Base-by-base conservation (phyloP, 2,329 filamentous ascomycete species). In the Septoria petroselini region DNA sequence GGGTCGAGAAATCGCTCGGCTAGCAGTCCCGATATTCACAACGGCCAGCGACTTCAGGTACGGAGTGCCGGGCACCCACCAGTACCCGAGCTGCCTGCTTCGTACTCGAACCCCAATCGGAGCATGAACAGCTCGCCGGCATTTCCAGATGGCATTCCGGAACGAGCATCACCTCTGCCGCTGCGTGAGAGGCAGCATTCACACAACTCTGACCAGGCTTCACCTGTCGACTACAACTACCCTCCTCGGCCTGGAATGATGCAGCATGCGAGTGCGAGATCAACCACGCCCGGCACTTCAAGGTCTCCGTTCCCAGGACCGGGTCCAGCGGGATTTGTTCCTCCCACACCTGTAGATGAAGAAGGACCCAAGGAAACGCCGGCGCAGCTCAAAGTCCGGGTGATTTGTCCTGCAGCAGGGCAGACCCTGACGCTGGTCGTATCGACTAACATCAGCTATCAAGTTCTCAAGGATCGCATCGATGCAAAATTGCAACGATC, bases 351-450 rank as follows among this genome's bases (percentile, higher is more conserved):
- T 17, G 41, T 51, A 8, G 58, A 59, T 21, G 54, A 57, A 23
- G 48, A 59, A 14, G 46, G 59, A 12, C 59, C 68, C 65, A 90
- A 48, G 30, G 89, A 87, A 6, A 55, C 57, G 27, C 57, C 57
- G n/a, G 57, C 61, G n/a, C 93, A 97, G 65, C 79, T 98, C 43
- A 97, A 96, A 72, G 91, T 96, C 42, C 95, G 94, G 68, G 90
- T 98, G 50, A 91, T 91, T 65, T 94, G 88, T 65, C 71, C 72
- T 3, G 68, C 72, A 2, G 88, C 93, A 38, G 86, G 86, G 39
- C 93, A 91, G 65, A 94, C 94, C 60, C 86, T 96, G 52, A 96
- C 91, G 1, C 78, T 98, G n/a, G 91, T 98, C 8, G 94, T 95
- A 34, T 87, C 89, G 25, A 94, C 89, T 70, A 95, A 94, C 67